Evolutionary conservation across 768 basidiomycete genomes (phyloP), one percentile per base, ranked within the genome.

Genomic region (Terana coerulea): DNA sequence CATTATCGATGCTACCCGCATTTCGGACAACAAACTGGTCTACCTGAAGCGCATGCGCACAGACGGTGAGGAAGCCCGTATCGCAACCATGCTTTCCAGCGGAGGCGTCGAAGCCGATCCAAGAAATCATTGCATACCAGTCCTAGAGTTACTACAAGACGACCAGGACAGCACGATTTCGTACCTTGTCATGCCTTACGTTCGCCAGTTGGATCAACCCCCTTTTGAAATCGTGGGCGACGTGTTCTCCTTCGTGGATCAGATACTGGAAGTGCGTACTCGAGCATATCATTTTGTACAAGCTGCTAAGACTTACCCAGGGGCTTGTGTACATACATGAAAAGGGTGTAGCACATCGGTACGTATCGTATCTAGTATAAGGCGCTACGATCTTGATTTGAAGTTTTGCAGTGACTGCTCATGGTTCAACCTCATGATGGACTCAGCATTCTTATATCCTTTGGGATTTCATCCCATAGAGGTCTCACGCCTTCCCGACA

Each of bases 1-100:
- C 10, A 39, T 60, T 0, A 54, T 68, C 3, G 72, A 73, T 33
- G 72, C 69, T 0, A 67, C 60, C 0, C 60, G 69, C 6, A 50
- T 59, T 2, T 59, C 61, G 1, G 69, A 72, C 24, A 59, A 52
- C 0, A 51, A 31, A 3, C 40, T 58, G 1, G 66, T 74, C 0
- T 61, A 57, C 12, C 52, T 74, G 17, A 73, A 74, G 24, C 34
- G 36, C 1, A 53, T 70, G 0, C 0, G 19, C 3, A 49, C 51
- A 0, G 48, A 33, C 1, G 51, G 58, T 19, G 2, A 28, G 4
- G 65, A 67, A 30, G 29, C 47, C 1, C 8, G 21, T 2, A 60
- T 66, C 3, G 59, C 57, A 3, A 8, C 31, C 10, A 51, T 39
- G 22, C n/a, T 65, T 2, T 52, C 52, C 5, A 22, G 46, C 3